phyloP scores from a whole-genome alignment of 2,329 filamentous ascomycete genomes.

The Paecilomyces variotii region DNA sequence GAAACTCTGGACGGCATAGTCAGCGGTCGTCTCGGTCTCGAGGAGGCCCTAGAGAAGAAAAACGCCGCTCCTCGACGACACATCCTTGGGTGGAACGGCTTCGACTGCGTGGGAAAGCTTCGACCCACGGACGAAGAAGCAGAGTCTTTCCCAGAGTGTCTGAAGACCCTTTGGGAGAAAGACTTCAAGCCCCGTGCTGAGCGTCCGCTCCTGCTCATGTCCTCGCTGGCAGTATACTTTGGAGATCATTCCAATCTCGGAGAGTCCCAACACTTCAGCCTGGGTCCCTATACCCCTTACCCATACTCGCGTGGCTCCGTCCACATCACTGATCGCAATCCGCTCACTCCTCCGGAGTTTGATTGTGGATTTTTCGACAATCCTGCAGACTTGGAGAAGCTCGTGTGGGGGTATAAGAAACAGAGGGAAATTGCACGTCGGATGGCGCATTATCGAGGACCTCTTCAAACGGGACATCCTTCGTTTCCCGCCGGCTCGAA shows the following conservation, averaged over 20 bases:
- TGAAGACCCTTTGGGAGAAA: slow-evolving; percentile 47
- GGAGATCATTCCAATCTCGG: slow-evolving; percentile 22
- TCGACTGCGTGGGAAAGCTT: slow-evolving; percentile 50
- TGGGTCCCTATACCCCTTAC: slow-evolving; percentile 49
- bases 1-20: slow-evolving; percentile 50
- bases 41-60: slow-evolving; percentile 39
- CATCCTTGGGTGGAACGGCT: slow-evolving; percentile 50
- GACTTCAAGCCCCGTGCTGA: slow-evolving; percentile 44
- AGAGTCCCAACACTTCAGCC: slow-evolving; percentile 45
- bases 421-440: slow-evolving; percentile 54
- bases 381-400: slow-evolving; percentile 49
- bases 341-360: slow-evolving; percentile 45
- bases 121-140: slow-evolving; percentile 48
- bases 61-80: slow-evolving; percentile 26
- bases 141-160: slow-evolving; percentile 44
- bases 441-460: slow-evolving; percentile 43
- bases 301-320: slow-evolving; percentile 55
- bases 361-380: slow-evolving; percentile 51
- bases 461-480: slow-evolving; percentile 31
- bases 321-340: slow-evolving; percentile 43
- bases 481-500: slow-evolving; percentile 36
- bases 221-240: slow-evolving; percentile 10
- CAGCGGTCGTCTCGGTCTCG: slow-evolving; percentile 40
- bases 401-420: slow-evolving; percentile 58
- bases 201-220: slow-evolving; percentile 21